phyloP scores from a whole-genome alignment of 2,329 filamentous ascomycete species.

The Colletotrichum karsti region DNA sequence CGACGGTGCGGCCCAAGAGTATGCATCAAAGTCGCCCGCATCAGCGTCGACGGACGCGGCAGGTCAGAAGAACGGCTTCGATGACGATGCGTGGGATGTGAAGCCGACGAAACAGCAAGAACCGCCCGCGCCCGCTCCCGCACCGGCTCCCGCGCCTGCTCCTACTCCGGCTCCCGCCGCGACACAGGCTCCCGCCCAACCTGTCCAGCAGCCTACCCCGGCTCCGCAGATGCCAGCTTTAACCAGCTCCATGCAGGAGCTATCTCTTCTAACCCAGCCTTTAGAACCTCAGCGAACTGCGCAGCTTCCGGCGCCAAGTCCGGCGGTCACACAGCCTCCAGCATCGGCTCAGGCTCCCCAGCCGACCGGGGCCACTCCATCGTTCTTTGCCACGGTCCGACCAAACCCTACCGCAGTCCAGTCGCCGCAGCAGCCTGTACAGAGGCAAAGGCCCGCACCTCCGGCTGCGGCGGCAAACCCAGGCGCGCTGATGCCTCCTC shows the following conservation, averaged over 20 bases:
- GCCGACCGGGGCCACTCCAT: conserved; percentile 63
- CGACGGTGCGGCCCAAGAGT: conserved; percentile 49
- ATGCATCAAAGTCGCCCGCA: conserved; percentile 16
- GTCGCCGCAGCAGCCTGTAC: conserved; percentile 31
- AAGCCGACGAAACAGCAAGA: conserved; percentile 76
- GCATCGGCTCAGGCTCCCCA: conserved; percentile 50
- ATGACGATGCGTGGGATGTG: conserved; percentile 97
- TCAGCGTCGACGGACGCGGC: background rate
- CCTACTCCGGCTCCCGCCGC: conserved; percentile 45
- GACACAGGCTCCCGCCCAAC: conserved; percentile 29
- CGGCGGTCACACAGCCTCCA: conserved; percentile 40
- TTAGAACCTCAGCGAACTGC: conserved; percentile 55
- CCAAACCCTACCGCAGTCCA: conserved; percentile 22
- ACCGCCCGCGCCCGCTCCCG: conserved; percentile 37
- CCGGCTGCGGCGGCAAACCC: conserved; percentile 59
- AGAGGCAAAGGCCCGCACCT: conserved; percentile 56
- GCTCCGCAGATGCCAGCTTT: conserved; percentile 55
- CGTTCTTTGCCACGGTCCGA: conserved; percentile 60
- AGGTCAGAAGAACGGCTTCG: conserved; percentile 68
- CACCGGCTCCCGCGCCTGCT: conserved; percentile 43
- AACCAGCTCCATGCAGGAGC: conserved; percentile 73
- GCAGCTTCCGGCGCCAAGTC: conserved; percentile 33
- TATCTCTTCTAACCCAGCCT: conserved; percentile 62
- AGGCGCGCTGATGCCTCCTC: conserved; percentile 77
- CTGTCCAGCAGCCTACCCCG: conserved; percentile 39